Conservation (phyloP, 73 alveolate species). For the Uronychia binucleata region DNA sequence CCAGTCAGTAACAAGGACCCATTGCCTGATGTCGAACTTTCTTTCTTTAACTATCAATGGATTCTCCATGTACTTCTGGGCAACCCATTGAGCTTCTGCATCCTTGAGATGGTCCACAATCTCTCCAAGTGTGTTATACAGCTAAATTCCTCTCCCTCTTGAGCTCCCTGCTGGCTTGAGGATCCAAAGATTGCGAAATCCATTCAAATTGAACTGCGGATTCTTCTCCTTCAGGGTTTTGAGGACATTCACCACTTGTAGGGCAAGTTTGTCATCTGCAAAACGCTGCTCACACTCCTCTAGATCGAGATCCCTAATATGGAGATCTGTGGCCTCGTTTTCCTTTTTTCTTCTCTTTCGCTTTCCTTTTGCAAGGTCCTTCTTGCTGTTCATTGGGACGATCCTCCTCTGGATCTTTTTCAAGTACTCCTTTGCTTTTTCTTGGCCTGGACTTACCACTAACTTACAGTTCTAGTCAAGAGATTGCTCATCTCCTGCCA, state of each 20-base stretch:
- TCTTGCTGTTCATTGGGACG: conserved; percentile 23
- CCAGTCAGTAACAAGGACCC: conserved; percentile 95
- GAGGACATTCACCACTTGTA: not conserved
- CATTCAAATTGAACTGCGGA: conserved; percentile 89
- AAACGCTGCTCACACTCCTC: conserved; percentile 61
- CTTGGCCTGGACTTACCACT: conserved; percentile 64
- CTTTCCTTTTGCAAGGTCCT: conserved; percentile 37
- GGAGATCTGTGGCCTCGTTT: conserved; percentile 52
- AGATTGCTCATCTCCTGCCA: conserved; percentile 83
- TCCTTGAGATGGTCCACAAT: conserved; percentile 85
- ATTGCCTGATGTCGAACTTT: conserved; percentile 88
- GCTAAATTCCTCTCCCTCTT: conserved; percentile 96
- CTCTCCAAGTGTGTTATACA: conserved; percentile 89
- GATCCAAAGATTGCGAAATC: conserved; percentile 95
- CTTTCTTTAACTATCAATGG: conserved; percentile 91
- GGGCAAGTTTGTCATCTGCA: conserved; percentile 26
- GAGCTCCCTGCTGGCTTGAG: conserved; percentile 97
- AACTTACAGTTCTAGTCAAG: conserved; percentile 1
- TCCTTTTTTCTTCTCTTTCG: conserved; percentile 72
- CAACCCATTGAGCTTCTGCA: conserved; percentile 92
- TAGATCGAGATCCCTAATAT: conserved; percentile 31
- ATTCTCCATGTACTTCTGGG: conserved; percentile 98
- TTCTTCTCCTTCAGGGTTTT: conserved; percentile 72
- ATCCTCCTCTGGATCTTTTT: conserved; percentile 55
- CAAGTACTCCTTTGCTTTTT: conserved; percentile 74